These are phyloP conservation scores for Fusarium sp. DNA, from an alignment of 2,329 filamentous ascomycete genomes.

Conservation along the genomic window DNA sequence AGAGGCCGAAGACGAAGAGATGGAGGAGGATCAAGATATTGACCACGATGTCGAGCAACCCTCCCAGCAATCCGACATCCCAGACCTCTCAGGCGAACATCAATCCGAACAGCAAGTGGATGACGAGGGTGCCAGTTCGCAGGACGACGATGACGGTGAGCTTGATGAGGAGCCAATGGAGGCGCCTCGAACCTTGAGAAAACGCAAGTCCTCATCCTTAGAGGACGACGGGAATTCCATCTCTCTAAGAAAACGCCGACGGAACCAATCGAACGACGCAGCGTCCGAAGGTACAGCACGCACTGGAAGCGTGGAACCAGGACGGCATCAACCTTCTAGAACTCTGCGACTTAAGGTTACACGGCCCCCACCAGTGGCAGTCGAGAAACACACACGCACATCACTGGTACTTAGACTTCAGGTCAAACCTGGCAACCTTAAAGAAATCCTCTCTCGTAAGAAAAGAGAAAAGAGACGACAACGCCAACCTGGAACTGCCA, in stretches of 20 bases:
- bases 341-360: constrained; percentile 68
- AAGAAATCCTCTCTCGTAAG: constrained; percentile 53
- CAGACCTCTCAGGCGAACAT: constrained; percentile 27
- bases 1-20: constrained; percentile 51
- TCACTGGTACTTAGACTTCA: constrained; percentile 54
- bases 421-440: constrained; percentile 55
- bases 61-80: constrained; percentile 48
- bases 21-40: constrained; percentile 39
- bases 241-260: constrained; percentile 66
- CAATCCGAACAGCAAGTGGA: constrained; percentile 16
- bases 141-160: constrained; percentile 19
- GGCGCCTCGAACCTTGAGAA: constrained; percentile 81
- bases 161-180: constrained; percentile 52
- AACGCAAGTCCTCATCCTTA: constrained; percentile 83
- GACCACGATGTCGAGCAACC: constrained; percentile 40
- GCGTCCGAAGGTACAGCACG: constrained; percentile 52
- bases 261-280: constrained; percentile 61
- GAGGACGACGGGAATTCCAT: constrained; percentile 69
- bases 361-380: constrained; percentile 56
- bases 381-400: constrained; percentile 55
- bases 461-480: constrained; percentile 51
- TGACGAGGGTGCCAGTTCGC: constrained; percentile 30
- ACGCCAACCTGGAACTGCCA: constrained; percentile 40
- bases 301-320: constrained; percentile 49
- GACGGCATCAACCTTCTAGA: constrained; percentile 61